Evolutionary conservation across 1,284 basidiomycete genomes (phyloP), one percentile per base, ranked within the genome.

Genomic region (Termitomyces sp.): DNA sequence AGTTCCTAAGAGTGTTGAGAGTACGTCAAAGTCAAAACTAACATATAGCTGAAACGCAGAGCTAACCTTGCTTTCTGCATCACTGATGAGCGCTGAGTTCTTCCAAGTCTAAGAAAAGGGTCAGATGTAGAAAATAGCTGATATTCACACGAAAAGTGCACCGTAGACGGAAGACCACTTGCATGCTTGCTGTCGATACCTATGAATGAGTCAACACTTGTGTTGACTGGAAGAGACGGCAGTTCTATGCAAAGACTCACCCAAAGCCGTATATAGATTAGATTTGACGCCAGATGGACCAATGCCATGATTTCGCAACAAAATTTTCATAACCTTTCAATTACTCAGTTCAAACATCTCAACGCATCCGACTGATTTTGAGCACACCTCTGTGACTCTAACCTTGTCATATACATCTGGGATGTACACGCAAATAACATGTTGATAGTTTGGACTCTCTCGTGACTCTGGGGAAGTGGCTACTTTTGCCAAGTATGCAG

Each of bases 121-220:
- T 47, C 28, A 33, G 42, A 40, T 24, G 50, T 13, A 28, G 41
- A 15, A 17, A 19, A 31, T 39, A 40, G 31, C 8, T 40, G 19
- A 47, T 42, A 46, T 40, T 26, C 36, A 54, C 40, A 24, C 47
- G 42, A 41, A 26, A 33, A 38, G 53, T 61, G 30, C n/a, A 86
- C 86, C 58, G 86, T 88, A 31, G 86, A 84, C 41, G 75, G 78
- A 49, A 89, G 77, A 2, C 86, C 84, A 65, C 84, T 87, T 1
- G 82, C 65, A 63, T 89, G 87, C 63, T 89, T 89, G 67, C 85
- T 88, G 60, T 88, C 84, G 52, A 89, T 69, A 4, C 83, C 85
- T 86, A 9, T n/a, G 33, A 24, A 48, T 19, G 13, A 38, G 26
- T 43, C 38, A 47, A 19, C 46, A n/a, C 41, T 54, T 1, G 17